Evolutionary conservation across 1,139 yeast genomes (phyloP), one percentile per base, ranked within the genome.

Genomic region (Chernovozyma aurita): DNA sequence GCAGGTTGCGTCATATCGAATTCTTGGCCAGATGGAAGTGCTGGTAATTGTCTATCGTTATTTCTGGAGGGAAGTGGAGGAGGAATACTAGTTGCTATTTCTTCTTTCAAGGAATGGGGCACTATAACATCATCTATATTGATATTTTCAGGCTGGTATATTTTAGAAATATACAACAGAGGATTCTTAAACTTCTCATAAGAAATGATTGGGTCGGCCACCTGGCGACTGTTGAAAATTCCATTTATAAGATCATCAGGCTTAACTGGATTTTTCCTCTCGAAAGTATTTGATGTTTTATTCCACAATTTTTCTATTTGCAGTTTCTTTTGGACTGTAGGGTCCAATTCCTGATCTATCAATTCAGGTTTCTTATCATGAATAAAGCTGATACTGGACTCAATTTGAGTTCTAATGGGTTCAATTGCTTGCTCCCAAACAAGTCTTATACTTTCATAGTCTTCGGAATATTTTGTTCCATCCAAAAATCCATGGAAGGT

Each of bases 401-500:
- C 74, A 13, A 73, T 49, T 35, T 64, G 68, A 31, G 49, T 47
- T 46, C 61, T 55, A 20, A 55, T 57, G 2, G 62, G 60, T 14
- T 61, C 63, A 36, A 50, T 47, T 11, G 53, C 42, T 6, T 45
- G 35, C 35, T 68, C 72, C 75, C 75, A 70, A 20, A 52, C 42
- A 12, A 52, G 55, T 1, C 51, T 41, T 12, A 70, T 61, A 0
- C 43, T 35, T 12, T 57, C 56, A 17, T 33, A 29, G 14, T 34
- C 38, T 4, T 40, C 39, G 18, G 44, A 22, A n/a, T n/a, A n/a
- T 11, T 38, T 37, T 3, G 31, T 18, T 3, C 35, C 36, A 3
- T 24, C 28, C 28, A 49, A 39, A 15, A 64, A 47, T 0, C 80
- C 80, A 42, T 72, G 73, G 39, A 59, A 57, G 5, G 52, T 50